Percentiles rank a stretch among this genome's conserved stretches.
Conservation (phyloP, 306 rosid genomes). For the Arachis hypogaea region DNA sequence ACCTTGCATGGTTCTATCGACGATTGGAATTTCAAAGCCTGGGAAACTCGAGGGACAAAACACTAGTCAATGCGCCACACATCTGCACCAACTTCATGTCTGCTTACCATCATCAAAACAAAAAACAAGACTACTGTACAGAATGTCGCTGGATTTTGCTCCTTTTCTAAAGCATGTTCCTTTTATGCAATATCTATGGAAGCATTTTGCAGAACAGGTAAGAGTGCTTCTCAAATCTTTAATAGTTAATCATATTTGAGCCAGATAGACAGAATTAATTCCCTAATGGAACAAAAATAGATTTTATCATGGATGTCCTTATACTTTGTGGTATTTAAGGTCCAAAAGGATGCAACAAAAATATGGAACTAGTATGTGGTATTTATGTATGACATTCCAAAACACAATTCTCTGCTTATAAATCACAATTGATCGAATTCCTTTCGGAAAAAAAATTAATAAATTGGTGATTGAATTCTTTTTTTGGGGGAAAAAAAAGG, state of each 20-base stretch:
- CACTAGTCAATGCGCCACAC: conserved; percentile 72
- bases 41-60: conserved; percentile 88
- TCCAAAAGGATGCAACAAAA: not conserved
- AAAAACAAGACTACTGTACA: conserved; percentile 80
- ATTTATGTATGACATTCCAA: not conserved
- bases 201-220: conserved; percentile 92
- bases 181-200: conserved; percentile 79
- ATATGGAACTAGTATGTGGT: not conserved
- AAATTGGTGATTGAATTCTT: too few species aligned
- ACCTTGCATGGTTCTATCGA: conserved; percentile 93
- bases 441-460: not conserved
- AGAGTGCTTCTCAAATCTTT: not conserved
- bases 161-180: conserved; percentile 83
- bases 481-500: too few species aligned
- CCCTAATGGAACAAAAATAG: too few species aligned
- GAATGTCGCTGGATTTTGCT: conserved; percentile 95
- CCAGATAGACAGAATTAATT: too few species aligned
- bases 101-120: conserved; percentile 85
- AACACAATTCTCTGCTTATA: not conserved
- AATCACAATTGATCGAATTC: not conserved
- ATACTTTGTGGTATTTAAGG: not conserved
- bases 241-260: not conserved
- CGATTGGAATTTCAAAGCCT: conserved; percentile 94
- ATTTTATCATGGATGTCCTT: not conserved
- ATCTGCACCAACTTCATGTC: conserved; percentile 92